Base-by-base conservation (phyloP, 2,329 filamentous ascomycete species). In the Nothophoma quercina region DNA sequence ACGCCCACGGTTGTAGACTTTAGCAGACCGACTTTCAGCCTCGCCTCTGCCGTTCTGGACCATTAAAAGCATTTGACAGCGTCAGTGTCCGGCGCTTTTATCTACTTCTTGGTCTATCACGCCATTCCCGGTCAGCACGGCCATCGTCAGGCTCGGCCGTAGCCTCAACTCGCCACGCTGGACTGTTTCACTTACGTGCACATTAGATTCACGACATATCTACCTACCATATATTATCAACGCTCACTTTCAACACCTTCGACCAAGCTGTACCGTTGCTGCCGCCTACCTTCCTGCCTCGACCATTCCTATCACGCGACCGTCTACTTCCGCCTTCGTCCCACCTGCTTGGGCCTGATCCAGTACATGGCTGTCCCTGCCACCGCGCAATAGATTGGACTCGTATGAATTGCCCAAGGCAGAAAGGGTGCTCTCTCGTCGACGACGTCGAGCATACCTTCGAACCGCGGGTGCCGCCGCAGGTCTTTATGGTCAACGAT, bases 401-500 rank as follows among this genome's bases (percentile, higher is more conserved):
- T 65, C 70, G 65, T 58, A 76, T 76, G 72, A 75, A 68, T 71
- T 63, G 66, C 48, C 63, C 67, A 69, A 60, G 65, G 46, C 47
- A 55, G 28, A 68, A 68, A 65, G 65, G 65, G 59, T 68, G 64
- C 64, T 66, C 67, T 55, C 61, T 71, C 61, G 62, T 68, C 47
- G 53, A 65, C 47, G 64, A 63, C 60, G 65, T 63, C 36, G 69
- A 68, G 66, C 69, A 67, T 58, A 60, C 69, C 58, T 69, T 66
- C 45, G 60, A 68, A 48, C 57, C 64, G 44, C 52, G 60, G 33
- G 40, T 64, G 18, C 50, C 63, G 45, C 56, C 64, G 47, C 54
- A 67, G 58, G 72, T 55, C 70, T 78, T 77, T 64, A 80, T 80
- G 78, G 70, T 74, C 59, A 62, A 71, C 63, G 58, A 77, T 77